Conservation (phyloP, 257 asterid genomes). For the Anisodus tanguticus region DNA sequence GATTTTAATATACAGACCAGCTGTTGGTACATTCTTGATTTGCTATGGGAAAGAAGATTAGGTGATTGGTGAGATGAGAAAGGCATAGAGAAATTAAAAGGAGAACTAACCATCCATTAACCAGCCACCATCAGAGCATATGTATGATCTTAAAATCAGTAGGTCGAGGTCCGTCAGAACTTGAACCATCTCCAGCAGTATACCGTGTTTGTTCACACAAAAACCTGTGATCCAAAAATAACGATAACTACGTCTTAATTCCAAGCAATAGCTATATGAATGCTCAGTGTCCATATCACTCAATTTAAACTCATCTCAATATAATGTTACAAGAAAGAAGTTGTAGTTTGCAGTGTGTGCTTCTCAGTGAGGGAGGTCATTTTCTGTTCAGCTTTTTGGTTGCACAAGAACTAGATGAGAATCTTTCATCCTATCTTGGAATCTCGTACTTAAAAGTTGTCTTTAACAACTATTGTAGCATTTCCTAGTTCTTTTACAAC, state of each 20-base stretch:
- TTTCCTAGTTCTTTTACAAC: not conserved
- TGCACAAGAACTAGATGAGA: not conserved
- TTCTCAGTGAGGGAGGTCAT: not conserved
- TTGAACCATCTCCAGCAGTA: slow-evolving; percentile 90
- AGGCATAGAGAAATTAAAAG: not conserved
- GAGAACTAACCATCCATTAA: slow-evolving; percentile 83
- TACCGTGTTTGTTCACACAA: slow-evolving; percentile 86
- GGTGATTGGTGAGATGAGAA: slow-evolving; percentile 4
- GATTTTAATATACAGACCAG: slow-evolving; percentile 18
- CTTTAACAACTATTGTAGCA: not conserved
- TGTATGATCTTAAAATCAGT: slow-evolving; percentile 81
- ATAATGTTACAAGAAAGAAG: no score
- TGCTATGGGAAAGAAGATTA: not conserved
- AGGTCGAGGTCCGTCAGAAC: slow-evolving; percentile 91
- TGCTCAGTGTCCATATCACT: not conserved
- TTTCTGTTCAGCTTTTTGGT: slow-evolving; percentile 12
- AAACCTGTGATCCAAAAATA: slow-evolving; percentile 57
- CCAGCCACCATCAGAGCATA: slow-evolving; percentile 96
- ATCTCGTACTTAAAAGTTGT: not conserved
- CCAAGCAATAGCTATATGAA: not conserved
- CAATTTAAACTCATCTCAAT: not conserved
- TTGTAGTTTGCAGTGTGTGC: no score
- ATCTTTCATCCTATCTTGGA: not conserved
- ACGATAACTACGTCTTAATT: not conserved
- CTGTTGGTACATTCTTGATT: not conserved